phyloP scores from a whole-genome alignment of 345 rosid genomes.

The Brassica nigra region DNA sequence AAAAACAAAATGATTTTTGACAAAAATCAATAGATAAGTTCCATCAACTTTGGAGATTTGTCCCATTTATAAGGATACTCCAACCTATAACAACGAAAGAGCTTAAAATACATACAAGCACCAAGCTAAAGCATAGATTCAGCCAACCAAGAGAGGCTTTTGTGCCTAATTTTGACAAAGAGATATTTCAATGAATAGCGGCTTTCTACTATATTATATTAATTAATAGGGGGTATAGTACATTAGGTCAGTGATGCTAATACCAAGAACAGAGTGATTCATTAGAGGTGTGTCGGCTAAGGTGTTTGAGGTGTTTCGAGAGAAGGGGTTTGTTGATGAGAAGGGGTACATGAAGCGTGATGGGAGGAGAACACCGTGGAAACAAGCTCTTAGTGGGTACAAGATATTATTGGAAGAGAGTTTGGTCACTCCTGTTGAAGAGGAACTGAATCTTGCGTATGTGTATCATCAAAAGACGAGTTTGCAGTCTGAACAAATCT shows the following conservation, averaged over 20 bases:
- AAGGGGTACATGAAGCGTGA: conserved; percentile 77
- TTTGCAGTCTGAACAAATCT: conserved; percentile 75
- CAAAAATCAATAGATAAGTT: neutral
- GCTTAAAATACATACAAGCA: neutral
- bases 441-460: conserved; percentile 89
- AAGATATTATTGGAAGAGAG: conserved; percentile 48
- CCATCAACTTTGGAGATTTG: neutral
- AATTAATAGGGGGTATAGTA: too few relatives aligned
- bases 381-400: conserved; percentile 48
- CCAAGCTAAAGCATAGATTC: neutral
- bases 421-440: conserved; percentile 72
- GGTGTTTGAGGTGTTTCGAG: conserved; percentile 56
- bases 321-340: conserved; percentile 64
- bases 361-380: conserved; percentile 75
- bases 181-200: too few relatives aligned
- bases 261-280: too few relatives aligned
- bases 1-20: neutral
- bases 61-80: neutral
- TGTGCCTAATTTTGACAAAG: too few relatives aligned
- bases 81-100: neutral
- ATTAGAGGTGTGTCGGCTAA: conserved; percentile 53
- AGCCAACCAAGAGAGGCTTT: neutral
- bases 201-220: too few relatives aligned
- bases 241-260: neutral
- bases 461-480: conserved; percentile 97